Evolutionary conservation across 2,329 filamentous ascomycete genomes (phyloP).

Genomic region (Emericellopsis cladophorae): DNA sequence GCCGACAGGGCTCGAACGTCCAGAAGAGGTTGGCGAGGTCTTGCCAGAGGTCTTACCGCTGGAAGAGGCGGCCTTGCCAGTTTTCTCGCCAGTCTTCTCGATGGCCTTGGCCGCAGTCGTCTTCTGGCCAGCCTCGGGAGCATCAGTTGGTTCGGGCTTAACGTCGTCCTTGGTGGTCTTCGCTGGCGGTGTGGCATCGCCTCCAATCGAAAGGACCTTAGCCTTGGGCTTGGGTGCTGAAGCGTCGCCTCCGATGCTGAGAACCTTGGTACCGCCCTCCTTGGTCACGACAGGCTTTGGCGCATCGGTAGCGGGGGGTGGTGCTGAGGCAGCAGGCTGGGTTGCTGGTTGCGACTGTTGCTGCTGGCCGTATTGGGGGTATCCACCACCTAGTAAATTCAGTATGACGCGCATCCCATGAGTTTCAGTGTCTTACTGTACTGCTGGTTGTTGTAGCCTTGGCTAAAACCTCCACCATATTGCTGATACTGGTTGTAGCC

Average conservation of each 20-base stretch:
- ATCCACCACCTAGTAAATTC: constrained; percentile 28
- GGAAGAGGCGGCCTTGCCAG: constrained; percentile 25
- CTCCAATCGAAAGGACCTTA: constrained; percentile 32
- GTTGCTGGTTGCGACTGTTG: constrained; percentile 31
- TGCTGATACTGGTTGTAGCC: constrained; percentile 39
- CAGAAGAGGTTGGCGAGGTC: constrained; percentile 72
- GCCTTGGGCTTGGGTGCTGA: constrained; percentile 40
- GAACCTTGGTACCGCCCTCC: constrained; percentile 48
- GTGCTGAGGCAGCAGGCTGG: constrained; percentile 22
- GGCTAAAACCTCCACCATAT: constrained; percentile 37
- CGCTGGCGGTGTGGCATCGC: constrained; percentile 13
- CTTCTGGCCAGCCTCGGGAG: constrained; percentile 64
- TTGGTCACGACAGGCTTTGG: constrained; percentile 40
- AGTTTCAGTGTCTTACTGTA: constrained; percentile 20
- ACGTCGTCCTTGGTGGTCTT: constrained; percentile 35
- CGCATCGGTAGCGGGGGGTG: constrained; percentile 21
- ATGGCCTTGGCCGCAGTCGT: constrained; percentile 80
- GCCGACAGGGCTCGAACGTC: constrained; percentile 64
- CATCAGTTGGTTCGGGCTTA: constrained; percentile 33
- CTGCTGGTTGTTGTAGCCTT: constrained; percentile 30
- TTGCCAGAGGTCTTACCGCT: constrained; percentile 46
- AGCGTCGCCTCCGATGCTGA: constrained; percentile 53
- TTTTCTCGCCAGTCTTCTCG: constrained; percentile 69
- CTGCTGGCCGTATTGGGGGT: constrained; percentile 37
- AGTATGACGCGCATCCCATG: constrained; percentile 5